Evolutionary conservation across 2,329 filamentous ascomycete genomes (phyloP).

Genomic region (Colletotrichum simmondsii): DNA sequence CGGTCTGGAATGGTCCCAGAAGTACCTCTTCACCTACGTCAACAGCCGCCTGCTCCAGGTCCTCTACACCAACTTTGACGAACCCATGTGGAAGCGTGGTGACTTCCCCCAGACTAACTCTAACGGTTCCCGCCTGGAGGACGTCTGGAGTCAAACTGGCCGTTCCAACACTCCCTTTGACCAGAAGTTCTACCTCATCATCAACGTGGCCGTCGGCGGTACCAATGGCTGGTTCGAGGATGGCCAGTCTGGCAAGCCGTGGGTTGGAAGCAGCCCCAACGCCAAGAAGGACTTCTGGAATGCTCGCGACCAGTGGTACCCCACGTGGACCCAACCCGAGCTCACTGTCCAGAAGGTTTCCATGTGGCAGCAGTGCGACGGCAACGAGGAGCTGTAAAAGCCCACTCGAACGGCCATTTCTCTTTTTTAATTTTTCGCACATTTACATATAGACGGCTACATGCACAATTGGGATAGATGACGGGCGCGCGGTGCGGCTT

Average conservation of each 20-base stretch:
- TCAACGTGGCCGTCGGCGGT: constrained; percentile 80
- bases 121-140: constrained; percentile 73
- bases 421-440: neutral
- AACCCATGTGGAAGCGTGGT: constrained; percentile 75
- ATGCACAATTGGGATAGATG: constrained; percentile 25
- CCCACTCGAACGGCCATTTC: neutral
- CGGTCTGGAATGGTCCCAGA: constrained; percentile 87
- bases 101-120: constrained; percentile 70
- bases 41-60: constrained; percentile 84
- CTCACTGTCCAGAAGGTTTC: constrained; percentile 77
- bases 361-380: constrained; percentile 78
- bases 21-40: constrained; percentile 89
- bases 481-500: constrained; percentile 20
- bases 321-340: constrained; percentile 77
- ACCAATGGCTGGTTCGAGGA: constrained; percentile 90
- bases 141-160: constrained; percentile 73
- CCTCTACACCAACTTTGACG: constrained; percentile 79
- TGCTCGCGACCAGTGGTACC: constrained; percentile 70
- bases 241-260: constrained; percentile 77
- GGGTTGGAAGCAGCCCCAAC: constrained; percentile 75
- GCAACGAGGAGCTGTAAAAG: constrained; percentile 61
- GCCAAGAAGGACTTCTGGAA: constrained; percentile 84
- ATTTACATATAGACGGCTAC: constrained; percentile 29
- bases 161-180: constrained; percentile 78
- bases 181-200: constrained; percentile 78